These are phyloP conservation scores for Cladosporium cucumerinum DNA, from an alignment of 2,329 filamentous ascomycete species.

Conservation along the genomic window DNA sequence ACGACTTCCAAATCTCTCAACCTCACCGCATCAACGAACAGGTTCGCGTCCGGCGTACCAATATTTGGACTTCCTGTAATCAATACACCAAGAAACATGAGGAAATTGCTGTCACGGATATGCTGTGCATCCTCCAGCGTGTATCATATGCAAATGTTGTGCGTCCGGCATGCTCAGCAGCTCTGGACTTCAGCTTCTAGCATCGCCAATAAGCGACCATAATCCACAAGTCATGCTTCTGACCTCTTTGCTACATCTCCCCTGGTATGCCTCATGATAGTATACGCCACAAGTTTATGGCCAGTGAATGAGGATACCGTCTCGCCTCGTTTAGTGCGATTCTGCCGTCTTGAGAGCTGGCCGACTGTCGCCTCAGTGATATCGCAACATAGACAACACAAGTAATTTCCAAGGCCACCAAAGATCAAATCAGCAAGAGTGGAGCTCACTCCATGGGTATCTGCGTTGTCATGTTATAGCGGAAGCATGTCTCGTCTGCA, in stretches of 20 bases:
- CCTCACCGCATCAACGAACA: not conserved
- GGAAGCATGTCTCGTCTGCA: not conserved
- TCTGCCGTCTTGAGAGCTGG: not conserved
- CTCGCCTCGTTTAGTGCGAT: not conserved
- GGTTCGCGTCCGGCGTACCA: too few species aligned
- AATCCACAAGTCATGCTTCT: not conserved
- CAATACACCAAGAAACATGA: not conserved
- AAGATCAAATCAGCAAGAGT: not conserved
- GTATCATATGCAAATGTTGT: not conserved
- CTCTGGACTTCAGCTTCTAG: not conserved
- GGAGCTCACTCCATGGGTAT: not conserved
- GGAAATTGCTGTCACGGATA: not conserved
- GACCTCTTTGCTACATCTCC: not conserved
- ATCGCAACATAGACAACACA: not conserved
- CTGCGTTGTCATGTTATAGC: not conserved
- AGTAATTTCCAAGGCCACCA: not conserved
- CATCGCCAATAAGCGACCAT: not conserved
- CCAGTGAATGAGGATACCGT: not conserved
- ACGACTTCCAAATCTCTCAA: not conserved
- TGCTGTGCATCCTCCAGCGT: too few species aligned
- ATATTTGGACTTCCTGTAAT: not conserved
- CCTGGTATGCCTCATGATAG: too few species aligned
- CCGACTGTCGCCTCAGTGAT: not conserved
- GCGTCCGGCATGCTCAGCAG: not conserved
- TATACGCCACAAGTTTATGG: not conserved